phyloP scores from a whole-genome alignment of 306 rosid species.

The Spatholobus suberectus region DNA sequence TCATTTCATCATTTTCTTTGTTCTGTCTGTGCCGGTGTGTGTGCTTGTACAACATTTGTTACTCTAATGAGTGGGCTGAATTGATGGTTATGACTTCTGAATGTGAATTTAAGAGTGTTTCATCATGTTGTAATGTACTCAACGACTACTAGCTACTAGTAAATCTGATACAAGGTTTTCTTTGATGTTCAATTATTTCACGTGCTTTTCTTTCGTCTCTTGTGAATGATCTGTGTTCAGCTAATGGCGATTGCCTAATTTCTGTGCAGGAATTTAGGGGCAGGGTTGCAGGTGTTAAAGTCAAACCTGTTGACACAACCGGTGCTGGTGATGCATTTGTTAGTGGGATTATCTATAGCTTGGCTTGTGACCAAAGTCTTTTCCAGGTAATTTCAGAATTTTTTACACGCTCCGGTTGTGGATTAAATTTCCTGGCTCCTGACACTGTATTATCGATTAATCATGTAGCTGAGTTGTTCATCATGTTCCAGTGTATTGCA shows the following conservation, averaged over 20 bases:
- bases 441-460: too few species aligned
- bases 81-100: constrained; percentile 3
- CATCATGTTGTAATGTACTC: neutral
- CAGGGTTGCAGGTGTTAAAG: constrained; percentile 78
- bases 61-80: constrained; percentile 1
- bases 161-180: constrained; percentile 20
- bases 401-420: constrained; percentile 13
- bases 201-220: neutral
- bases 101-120: neutral
- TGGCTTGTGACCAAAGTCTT: constrained; percentile 69
- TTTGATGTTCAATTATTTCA: neutral
- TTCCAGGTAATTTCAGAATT: constrained; percentile 59
- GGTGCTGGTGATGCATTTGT: constrained; percentile 99
- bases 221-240: neutral
- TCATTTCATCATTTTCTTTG: constrained; percentile 10
- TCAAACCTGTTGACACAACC: constrained; percentile 81
- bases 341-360: constrained; percentile 68
- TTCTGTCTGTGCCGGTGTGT: neutral
- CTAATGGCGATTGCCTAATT: constrained; percentile 13
- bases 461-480: too few species aligned
- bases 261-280: constrained; percentile 76
- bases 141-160: neutral
- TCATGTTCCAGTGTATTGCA: neutral
- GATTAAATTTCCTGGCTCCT: too few species aligned
- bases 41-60: neutral